These are phyloP conservation scores for Boletus hoseneyae DNA, from an alignment of 1,284 basidiomycete genomes.

Conservation along the genomic window DNA sequence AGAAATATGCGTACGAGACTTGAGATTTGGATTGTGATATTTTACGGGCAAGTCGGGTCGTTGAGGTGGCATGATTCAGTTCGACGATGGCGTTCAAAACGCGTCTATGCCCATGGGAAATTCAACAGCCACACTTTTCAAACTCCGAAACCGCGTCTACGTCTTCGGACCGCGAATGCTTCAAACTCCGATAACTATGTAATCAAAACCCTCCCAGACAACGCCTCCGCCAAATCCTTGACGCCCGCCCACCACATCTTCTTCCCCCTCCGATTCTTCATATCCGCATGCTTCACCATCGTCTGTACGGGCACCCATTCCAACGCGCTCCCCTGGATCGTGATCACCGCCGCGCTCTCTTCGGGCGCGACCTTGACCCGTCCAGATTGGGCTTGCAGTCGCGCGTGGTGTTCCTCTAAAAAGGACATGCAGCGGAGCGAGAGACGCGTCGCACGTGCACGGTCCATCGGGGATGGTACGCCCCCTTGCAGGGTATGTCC, in stretches of 20 bases:
- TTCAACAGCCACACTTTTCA: conserved; percentile 30
- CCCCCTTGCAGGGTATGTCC: conserved; percentile 97
- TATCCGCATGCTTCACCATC: conserved; percentile 85
- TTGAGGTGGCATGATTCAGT: conserved; percentile 20
- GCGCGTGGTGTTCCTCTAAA: conserved; percentile 78
- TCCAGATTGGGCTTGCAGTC: conserved; percentile 43
- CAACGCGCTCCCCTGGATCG: conserved; percentile 79
- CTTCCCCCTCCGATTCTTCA: conserved; percentile 85
- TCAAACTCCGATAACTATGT: background rate
- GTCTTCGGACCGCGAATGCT: too few relatives aligned
- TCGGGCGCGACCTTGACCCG: conserved; percentile 50
- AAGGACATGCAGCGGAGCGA: conserved; percentile 93
- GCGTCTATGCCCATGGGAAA: conserved; percentile 29
- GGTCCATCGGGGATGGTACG: conserved; percentile 91
- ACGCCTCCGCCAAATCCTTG: conserved; percentile 68
- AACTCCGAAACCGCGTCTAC: conserved; percentile 28
- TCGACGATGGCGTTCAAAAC: conserved; percentile 30
- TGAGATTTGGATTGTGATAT: conserved; percentile 40
- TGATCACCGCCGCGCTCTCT: conserved; percentile 86
- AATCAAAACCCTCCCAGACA: conserved; percentile 58
- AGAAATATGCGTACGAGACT: conserved; percentile 31
- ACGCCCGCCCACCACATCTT: conserved; percentile 78
- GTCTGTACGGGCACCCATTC: conserved; percentile 82
- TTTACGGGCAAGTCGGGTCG: conserved; percentile 39
- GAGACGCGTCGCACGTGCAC: conserved; percentile 86